Evolutionary conservation across 139 green algal species (phyloP).

Genomic region (Closterium sp.): DNA sequence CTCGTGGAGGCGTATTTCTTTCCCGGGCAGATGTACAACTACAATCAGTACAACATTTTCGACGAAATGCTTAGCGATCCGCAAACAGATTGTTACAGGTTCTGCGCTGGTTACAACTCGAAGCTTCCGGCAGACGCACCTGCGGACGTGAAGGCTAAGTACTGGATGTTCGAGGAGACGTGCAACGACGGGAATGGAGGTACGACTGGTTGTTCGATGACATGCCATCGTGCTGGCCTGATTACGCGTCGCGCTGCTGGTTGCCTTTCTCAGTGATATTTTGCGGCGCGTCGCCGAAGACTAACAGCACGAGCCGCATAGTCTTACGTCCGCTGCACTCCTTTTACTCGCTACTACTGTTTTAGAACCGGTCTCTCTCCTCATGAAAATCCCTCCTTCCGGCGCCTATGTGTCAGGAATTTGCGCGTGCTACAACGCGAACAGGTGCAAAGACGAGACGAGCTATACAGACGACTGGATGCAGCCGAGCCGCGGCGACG

Average conservation of each 20-base stretch:
- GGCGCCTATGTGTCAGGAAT: neutral
- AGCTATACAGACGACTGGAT: neutral
- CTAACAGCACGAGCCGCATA: too few relatives aligned
- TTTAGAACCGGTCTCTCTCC: neutral
- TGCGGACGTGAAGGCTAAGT: neutral
- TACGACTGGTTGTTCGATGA: neutral
- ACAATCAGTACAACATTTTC: neutral
- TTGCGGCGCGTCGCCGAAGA: too few relatives aligned
- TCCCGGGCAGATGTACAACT: neutral
- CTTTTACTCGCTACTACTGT: neutral
- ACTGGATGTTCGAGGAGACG: constrained; percentile 14
- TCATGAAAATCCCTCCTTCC: neutral
- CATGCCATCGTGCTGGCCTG: too few relatives aligned
- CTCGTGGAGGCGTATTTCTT: neutral
- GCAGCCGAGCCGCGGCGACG: neutral
- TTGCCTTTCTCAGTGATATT: too few relatives aligned
- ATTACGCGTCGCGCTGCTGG: too few relatives aligned
- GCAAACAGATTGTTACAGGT: neutral
- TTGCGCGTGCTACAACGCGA: neutral
- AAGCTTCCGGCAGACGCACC: neutral
- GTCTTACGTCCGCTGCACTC: too few relatives aligned
- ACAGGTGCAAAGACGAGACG: neutral
- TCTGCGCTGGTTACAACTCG: neutral
- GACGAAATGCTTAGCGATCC: neutral
- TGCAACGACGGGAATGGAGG: neutral